Evolutionary conservation across 164 flowering plant genomes (phyloP), one percentile per base, ranked within the genome.

Genomic region (Macadamia integrifolia): DNA sequence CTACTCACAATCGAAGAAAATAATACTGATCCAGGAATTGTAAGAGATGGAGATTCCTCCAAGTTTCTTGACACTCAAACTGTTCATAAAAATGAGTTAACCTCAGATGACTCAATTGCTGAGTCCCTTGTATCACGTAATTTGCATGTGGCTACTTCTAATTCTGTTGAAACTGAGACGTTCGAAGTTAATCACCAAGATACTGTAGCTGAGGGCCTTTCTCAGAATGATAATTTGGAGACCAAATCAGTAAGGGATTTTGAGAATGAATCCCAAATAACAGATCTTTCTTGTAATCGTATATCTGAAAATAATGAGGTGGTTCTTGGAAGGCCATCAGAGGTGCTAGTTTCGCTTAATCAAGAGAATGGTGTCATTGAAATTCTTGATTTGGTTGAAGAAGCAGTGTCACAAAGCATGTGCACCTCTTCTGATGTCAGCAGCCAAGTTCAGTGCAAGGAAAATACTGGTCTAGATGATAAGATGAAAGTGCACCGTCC

Each of bases 181-280:
- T 57, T 78, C 2, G 72, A 68, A 59, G 64, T 61, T 69, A 46
- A 62, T 62, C 62, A 64, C 56, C 79, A 81, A 66, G 80, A 73
- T 69, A 61, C 62, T 11, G 64, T 52, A 42, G 42, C 35, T 10
- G 69, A 76, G 35, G 62, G 14, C n/a, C 62, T 40, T 57, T 40
- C 60, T 13, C 46, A 65, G 30, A 72, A 62, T 32, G 44, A 63
- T 49, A 68, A 28, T 31, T 64, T 61, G 50, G 74, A 68, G 56
- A 40, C 59, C 2, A 71, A 67, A 66, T 55, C 13, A 29, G 66
- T 57, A 32, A 75, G 69, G 67, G 75, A 0, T 61, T 18, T 49
- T 55, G 77, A 52, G 32, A 66, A 50, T 57, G 30, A 64, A 58
- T 70, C 73, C 64, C 67, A 66, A 48, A 43, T 46, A 60, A 35